A percentile compares a stretch with the other conserved stretches of the same genome.
phyloP scores from a whole-genome alignment of 495 filamentous ascomycete genomes.

The Penicillium goetzii region DNA sequence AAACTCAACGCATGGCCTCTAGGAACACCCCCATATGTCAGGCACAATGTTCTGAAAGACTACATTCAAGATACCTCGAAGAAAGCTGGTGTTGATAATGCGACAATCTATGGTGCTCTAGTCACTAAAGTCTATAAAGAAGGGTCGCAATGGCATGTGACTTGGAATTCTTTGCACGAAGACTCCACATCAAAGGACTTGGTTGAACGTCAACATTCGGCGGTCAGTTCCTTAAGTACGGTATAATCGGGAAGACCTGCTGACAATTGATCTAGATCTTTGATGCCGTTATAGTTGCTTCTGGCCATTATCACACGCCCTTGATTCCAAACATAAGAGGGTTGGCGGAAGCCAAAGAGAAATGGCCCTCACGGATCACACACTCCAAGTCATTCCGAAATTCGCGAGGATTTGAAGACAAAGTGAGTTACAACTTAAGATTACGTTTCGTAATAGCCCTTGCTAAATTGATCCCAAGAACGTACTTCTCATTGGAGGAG shows the following conservation, averaged over 20 bases:
- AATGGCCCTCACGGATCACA: conserved; percentile 53
- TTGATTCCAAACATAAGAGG: conserved; percentile 59
- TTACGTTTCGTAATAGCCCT: not conserved
- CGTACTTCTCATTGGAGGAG: conserved; percentile 62
- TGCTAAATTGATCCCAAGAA: conserved; percentile 40
- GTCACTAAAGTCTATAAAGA: conserved; percentile 58
- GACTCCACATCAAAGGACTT: conserved; percentile 35
- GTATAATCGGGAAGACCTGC: not conserved
- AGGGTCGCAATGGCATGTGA: conserved; percentile 53
- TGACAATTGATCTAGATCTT: conserved; percentile 41
- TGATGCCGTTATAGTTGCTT: conserved; percentile 60
- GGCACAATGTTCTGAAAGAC: conserved; percentile 54
- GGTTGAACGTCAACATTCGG: conserved; percentile 30
- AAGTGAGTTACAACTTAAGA: conserved; percentile 31
- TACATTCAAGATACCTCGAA: conserved; percentile 63
- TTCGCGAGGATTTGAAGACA: conserved; percentile 47
- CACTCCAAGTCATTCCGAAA: conserved; percentile 66
- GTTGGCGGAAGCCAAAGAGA: conserved; percentile 54
- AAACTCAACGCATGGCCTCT: conserved; percentile 63
- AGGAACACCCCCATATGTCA: conserved; percentile 59
- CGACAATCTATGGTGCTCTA: conserved; percentile 58
- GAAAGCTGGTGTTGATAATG: conserved; percentile 50
- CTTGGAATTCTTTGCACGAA: conserved; percentile 36
- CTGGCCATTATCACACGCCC: conserved; percentile 62
- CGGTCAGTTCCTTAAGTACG: conserved; percentile 16